Conservation (phyloP, 305 asterid species). For the Salvia sclarea region DNA sequence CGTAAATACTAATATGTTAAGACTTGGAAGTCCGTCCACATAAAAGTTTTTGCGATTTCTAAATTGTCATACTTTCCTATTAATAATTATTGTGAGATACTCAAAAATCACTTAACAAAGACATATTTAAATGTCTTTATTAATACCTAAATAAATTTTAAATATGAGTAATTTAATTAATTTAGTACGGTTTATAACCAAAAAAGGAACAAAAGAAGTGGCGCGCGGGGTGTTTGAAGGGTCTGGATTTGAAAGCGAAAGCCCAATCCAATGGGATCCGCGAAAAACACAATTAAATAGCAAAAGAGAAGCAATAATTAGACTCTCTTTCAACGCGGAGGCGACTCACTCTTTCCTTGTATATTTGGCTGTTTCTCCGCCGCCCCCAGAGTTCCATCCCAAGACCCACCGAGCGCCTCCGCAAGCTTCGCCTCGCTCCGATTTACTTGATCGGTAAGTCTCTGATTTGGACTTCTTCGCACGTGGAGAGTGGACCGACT, state of each 20-base stretch:
- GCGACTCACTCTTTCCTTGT: constrained; percentile 6
- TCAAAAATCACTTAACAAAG: too few relatives aligned
- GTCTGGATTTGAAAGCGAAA: constrained; percentile 27
- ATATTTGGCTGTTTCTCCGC: constrained; percentile 22
- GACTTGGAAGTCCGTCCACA: too few relatives aligned
- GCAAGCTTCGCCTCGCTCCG: constrained; percentile 28
- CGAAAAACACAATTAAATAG: neutral
- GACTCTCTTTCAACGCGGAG: constrained; percentile 47
- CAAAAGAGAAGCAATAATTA: constrained; percentile 19
- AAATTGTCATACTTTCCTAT: too few relatives aligned
- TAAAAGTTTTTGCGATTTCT: too few relatives aligned
- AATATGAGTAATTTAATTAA: too few relatives aligned
- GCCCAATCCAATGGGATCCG: neutral
- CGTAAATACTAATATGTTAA: too few relatives aligned
- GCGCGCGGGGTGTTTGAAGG: constrained; percentile 11
- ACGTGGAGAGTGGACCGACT: constrained; percentile 24
- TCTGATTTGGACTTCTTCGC: constrained; percentile 27
- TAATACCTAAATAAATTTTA: too few relatives aligned
- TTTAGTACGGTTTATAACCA: too few relatives aligned
- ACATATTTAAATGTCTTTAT: too few relatives aligned
- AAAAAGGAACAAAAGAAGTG: too few relatives aligned
- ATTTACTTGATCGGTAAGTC: constrained; percentile 42
- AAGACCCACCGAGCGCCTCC: constrained; percentile 41
- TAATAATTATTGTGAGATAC: too few relatives aligned
- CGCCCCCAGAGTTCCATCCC: constrained; percentile 35